Conservation (phyloP, 306 rosid genomes). For the Medicago truncatula region MtrunA17r5.0-ANR NC_053048.1:53143001-53143500, state of each 20-base stretch:
- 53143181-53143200: slow-evolving; percentile 7
- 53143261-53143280: slow-evolving; percentile 20
- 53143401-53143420: slow-evolving; percentile 72
- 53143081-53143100: too few species aligned
- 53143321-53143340: slow-evolving; percentile 18
- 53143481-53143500: slow-evolving; percentile 86
- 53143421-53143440: slow-evolving; percentile 81
- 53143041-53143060: too few species aligned
- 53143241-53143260: slow-evolving; percentile 14
- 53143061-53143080: too few species aligned
- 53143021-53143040: slow-evolving; percentile 22
- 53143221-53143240: slow-evolving; percentile 1
- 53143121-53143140: too few species aligned
- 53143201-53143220: slow-evolving; percentile 23
- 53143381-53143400: slow-evolving; percentile 34
- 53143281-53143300: slow-evolving; percentile 16
- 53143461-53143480: slow-evolving; percentile 90
- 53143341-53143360: slow-evolving; percentile 4
- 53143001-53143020: slow-evolving; percentile 14
- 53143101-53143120: too few species aligned
- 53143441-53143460: slow-evolving; percentile 88
- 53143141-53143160: too few species aligned
- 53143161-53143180: too few species aligned
- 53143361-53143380: slow-evolving; percentile 18
- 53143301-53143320: slow-evolving; percentile 7